Evolutionary conservation across 192 early-diverging fungal species (phyloP).

Genomic region (Spizellomyces sp.): DNA sequence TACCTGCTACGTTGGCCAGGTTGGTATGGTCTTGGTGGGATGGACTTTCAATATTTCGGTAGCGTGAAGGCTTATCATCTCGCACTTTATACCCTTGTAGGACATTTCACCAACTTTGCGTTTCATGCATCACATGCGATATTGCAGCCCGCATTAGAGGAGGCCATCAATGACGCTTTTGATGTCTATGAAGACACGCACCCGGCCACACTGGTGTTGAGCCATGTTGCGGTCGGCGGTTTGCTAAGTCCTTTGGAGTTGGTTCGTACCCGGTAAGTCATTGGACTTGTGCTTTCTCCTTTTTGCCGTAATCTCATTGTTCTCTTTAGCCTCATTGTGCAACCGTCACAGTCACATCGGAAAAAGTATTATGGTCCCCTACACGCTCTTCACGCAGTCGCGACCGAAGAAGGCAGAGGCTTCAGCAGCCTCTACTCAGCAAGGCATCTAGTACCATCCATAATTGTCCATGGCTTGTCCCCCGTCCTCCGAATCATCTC

Average conservation of each 20-base stretch:
- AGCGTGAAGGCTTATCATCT: slow-evolving; percentile 3
- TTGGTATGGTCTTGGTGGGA: no score
- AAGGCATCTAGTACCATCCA: slow-evolving; percentile 73
- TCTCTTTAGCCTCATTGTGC: slow-evolving; percentile 70
- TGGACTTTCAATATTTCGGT: no score
- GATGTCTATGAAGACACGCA: slow-evolving; percentile 87
- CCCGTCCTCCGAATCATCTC: slow-evolving; percentile 41
- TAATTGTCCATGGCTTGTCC: slow-evolving; percentile 70
- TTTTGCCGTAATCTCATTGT: slow-evolving; percentile 5
- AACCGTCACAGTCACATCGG: slow-evolving; percentile 70
- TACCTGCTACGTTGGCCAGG: neutral
- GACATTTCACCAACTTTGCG: slow-evolving; percentile 77
- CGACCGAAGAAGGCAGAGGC: slow-evolving; percentile 66
- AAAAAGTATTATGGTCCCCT: slow-evolving; percentile 82
- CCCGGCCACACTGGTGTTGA: slow-evolving; percentile 75
- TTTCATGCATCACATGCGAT: slow-evolving; percentile 74
- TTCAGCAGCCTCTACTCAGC: slow-evolving; percentile 49
- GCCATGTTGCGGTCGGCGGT: slow-evolving; percentile 75
- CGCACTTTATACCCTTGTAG: slow-evolving; percentile 36
- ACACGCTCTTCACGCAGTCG: slow-evolving; percentile 75
- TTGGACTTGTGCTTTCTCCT: slow-evolving; percentile 8
- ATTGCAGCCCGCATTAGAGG: slow-evolving; percentile 85
- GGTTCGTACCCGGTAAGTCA: slow-evolving; percentile 74
- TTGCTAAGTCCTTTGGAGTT: slow-evolving; percentile 90
- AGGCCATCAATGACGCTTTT: slow-evolving; percentile 84